These are phyloP conservation scores for Cercospora citrullina DNA, from an alignment of 2,329 filamentous ascomycete genomes.

Conservation along the genomic window DNA sequence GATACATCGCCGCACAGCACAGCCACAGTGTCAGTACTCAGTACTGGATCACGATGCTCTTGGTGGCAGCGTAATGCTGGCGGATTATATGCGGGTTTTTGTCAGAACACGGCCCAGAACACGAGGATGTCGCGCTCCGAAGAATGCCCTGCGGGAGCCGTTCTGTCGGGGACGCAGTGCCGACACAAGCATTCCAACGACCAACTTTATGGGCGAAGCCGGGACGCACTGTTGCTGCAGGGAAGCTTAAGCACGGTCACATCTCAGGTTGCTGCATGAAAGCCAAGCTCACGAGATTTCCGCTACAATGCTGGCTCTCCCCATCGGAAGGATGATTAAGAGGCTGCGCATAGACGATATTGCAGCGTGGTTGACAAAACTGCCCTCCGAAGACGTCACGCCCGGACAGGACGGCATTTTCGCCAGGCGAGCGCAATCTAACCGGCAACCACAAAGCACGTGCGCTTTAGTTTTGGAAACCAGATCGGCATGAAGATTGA, in stretches of 20 bases:
- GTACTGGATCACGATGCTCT: neutral
- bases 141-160: constrained; percentile 9
- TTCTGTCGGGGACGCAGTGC: constrained; percentile 11
- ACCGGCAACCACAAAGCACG: constrained; percentile 11
- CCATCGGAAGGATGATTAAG: neutral
- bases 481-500: constrained; percentile 3
- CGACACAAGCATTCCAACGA: constrained; percentile 13
- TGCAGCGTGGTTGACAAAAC: neutral
- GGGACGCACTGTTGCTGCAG: constrained; percentile 4
- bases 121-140: constrained; percentile 7
- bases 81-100: constrained; percentile 8
- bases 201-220: constrained; percentile 13
- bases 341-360: neutral
- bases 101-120: constrained; percentile 8
- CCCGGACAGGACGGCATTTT: neutral
- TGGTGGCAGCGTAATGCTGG: constrained; percentile 14
- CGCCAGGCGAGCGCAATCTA: neutral
- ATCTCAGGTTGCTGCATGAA: neutral
- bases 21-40: constrained; percentile 3
- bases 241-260: constrained; percentile 8
- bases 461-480: neutral
- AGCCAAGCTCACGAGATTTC: neutral
- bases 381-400: neutral
- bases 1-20: neutral
- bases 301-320: neutral